phyloP scores from a whole-genome alignment of 306 rosid species.

The Cicer chorassanicum region DNA sequence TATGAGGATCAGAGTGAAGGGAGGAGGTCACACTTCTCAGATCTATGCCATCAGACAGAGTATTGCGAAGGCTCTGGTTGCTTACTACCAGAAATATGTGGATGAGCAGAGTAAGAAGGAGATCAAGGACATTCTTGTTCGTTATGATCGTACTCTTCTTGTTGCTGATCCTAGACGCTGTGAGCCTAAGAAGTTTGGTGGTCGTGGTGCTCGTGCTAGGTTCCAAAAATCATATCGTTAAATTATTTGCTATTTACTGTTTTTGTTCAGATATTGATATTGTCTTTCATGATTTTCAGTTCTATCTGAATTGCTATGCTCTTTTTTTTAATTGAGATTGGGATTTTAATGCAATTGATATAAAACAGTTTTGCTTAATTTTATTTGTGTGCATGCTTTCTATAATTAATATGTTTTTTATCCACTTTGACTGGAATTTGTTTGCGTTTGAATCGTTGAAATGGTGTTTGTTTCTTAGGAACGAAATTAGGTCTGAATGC shows the following conservation, averaged over 20 bases:
- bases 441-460: not conserved
- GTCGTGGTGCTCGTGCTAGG: slow-evolving; percentile 89
- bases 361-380: not conserved
- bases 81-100: slow-evolving; percentile 79
- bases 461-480: not conserved
- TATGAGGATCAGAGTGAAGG: not conserved
- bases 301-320: not conserved
- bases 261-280: no score
- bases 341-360: not conserved
- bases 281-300: not conserved
- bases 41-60: not conserved
- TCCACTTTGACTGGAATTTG: not conserved
- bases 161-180: slow-evolving; percentile 87
- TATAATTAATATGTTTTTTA: no score
- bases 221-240: slow-evolving; percentile 93
- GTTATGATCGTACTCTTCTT: slow-evolving; percentile 76
- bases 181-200: slow-evolving; percentile 94
- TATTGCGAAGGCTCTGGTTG: slow-evolving; percentile 39
- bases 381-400: not conserved
- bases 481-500: not conserved
- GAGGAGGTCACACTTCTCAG: not conserved
- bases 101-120: slow-evolving; percentile 92
- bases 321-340: not conserved
- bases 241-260: slow-evolving; percentile 21
- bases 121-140: slow-evolving; percentile 79